Evolutionary conservation across 805 yeast genomes (phyloP), one percentile per base, ranked within the genome.

Genomic region (Kluyveromyces siamensis): DNA sequence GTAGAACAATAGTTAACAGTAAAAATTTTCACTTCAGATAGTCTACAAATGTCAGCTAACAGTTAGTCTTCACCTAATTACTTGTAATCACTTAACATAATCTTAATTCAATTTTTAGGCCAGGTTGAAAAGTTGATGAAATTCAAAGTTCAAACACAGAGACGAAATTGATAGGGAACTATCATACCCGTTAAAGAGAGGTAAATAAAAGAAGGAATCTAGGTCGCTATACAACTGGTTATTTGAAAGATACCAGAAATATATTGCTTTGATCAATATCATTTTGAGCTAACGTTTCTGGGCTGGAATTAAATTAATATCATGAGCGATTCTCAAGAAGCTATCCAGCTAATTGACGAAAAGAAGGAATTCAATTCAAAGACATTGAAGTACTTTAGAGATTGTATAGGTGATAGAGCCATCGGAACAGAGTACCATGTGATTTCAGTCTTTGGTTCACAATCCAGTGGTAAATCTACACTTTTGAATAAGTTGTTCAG

Each of bases 361-460:
- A 62, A 66, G 45, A 78, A 79, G 60, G 59, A 60, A 33, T 79
- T 77, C 62, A 73, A 74, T 43, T 48, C 48, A 7, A 46, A 45
- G 6, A 49, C 60, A 1, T 45, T 58, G 44, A 51, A 52, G 2
- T 62, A 55, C 43, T 62, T 65, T 44, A 48, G 52, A 19, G 44
- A 53, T 27, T 56, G 59, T 43, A 42, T 59, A 8, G 52, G 49
- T 6, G 50, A 58, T 38, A 57, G 52, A 41, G 72, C 72, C 40
- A 72, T 75, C 13, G 95, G 90, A 0, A 70, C 84, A 48, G 74
- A 83, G 56, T 90, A 91, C 70, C 96, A 93, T 65, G 81, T 93
- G 17, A 87, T 93, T 3, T 83, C 98, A 0, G 99, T 93, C 37
- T 93, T 93, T 72, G 99, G 99, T 6, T 88, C 96, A 1, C 99